phyloP scores from a whole-genome alignment of 148 eudicot genomes.

The Camellia sinensis region DNA sequence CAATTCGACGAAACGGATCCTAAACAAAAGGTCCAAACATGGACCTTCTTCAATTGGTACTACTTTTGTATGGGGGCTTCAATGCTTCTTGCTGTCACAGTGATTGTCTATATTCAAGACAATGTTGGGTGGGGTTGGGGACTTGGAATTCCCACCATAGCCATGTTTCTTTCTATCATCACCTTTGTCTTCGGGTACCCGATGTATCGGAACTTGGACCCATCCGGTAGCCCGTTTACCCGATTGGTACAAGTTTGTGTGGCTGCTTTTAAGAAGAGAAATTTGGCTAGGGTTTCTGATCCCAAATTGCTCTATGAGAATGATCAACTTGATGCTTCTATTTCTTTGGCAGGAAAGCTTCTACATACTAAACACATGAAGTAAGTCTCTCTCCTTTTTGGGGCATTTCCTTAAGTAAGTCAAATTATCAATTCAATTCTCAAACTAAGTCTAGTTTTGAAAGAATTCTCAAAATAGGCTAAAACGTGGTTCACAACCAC shows the following conservation, averaged over 20 bases:
- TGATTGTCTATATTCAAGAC: slow-evolving; percentile 84
- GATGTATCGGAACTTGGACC: slow-evolving; percentile 69
- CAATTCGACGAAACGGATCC: slow-evolving; percentile 85
- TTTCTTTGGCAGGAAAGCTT: slow-evolving; percentile 65
- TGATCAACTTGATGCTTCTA: slow-evolving; percentile 64
- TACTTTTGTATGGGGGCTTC: slow-evolving; percentile 90
- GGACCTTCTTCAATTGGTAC: slow-evolving; percentile 97
- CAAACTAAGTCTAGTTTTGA: too few species aligned
- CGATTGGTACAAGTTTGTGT: slow-evolving; percentile 61
- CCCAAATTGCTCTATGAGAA: slow-evolving; percentile 55
- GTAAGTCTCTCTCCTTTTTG: slow-evolving; percentile 32
- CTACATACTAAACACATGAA: slow-evolving; percentile 60
- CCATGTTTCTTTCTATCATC: slow-evolving; percentile 62
- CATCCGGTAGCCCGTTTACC: slow-evolving; percentile 79
- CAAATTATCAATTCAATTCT: too few species aligned
- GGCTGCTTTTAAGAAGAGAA: slow-evolving; percentile 70
- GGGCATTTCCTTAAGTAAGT: too few species aligned
- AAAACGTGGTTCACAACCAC: too few species aligned
- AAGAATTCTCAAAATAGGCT: too few species aligned
- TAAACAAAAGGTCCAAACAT: slow-evolving; percentile 50
- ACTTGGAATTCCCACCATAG: slow-evolving; percentile 64
- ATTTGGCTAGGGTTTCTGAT: slow-evolving; percentile 42
- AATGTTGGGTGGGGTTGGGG: slow-evolving; percentile 93
- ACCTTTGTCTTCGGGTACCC: slow-evolving; percentile 65
- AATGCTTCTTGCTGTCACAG: slow-evolving; percentile 70